Evolutionary conservation across 495 filamentous ascomycete genomes (phyloP).

Genomic region (Penicillium psychrofluorescens): DNA sequence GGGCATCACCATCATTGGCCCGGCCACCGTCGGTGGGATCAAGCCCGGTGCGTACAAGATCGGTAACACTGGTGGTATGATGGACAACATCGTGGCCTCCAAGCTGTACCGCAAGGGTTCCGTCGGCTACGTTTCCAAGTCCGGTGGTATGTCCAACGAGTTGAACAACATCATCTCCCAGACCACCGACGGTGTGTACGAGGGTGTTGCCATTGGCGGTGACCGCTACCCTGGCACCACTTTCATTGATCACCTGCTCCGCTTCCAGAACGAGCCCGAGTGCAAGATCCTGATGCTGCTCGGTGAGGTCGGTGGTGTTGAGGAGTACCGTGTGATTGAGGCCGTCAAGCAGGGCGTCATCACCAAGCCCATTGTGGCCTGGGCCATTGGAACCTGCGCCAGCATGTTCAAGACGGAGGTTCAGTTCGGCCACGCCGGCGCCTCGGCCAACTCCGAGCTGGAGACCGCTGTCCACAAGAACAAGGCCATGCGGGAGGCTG

Average conservation of each 20-base stretch:
- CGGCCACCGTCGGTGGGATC: conserved; percentile 97
- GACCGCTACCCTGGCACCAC: conserved; percentile 98
- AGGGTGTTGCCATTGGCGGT: conserved; percentile 98
- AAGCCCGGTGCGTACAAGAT: conserved; percentile 99
- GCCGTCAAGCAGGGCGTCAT: conserved; percentile 89
- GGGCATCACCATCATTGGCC: conserved; percentile 97
- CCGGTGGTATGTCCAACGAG: conserved; percentile 99
- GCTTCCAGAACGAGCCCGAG: conserved; percentile 89
- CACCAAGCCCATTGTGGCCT: conserved; percentile 96
- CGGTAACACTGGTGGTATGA: conserved; percentile 99
- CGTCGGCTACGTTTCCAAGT: conserved; percentile 99
- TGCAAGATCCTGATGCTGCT: conserved; percentile 96
- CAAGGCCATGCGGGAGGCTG: conserved; percentile 88
- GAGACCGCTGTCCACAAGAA: conserved; percentile 97
- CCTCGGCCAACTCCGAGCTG: conserved; percentile 97
- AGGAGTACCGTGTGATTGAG: conserved; percentile 99
- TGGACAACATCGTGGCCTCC: conserved; percentile 99
- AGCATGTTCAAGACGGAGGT: conserved; percentile 99
- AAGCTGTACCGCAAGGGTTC: conserved; percentile 99
- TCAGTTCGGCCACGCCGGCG: conserved; percentile 97
- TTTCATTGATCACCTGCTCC: conserved; percentile 95
- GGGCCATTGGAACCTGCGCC: conserved; percentile 98
- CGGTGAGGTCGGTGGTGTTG: conserved; percentile 97
- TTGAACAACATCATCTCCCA: conserved; percentile 98
- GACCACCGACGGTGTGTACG: conserved; percentile 93